These are phyloP conservation scores for Russula virescens DNA, from an alignment of 768 basidiomycete genomes.

Conservation along the genomic window DNA sequence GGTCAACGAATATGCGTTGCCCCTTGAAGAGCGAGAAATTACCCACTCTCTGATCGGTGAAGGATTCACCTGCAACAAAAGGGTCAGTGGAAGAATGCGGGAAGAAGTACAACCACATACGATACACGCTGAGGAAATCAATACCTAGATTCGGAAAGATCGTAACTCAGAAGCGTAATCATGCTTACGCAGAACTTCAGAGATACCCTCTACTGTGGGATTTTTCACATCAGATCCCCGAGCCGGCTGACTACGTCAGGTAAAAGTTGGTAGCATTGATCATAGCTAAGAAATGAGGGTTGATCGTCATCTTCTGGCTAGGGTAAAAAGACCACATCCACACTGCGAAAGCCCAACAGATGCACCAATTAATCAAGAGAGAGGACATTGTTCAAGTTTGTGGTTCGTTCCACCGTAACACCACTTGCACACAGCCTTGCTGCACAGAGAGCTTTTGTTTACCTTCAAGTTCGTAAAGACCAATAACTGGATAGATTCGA, in stretches of 20 bases:
- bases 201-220: conserved; percentile 46
- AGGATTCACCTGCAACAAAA: conserved; percentile 38
- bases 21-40: conserved; percentile 40
- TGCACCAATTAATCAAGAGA: conserved; percentile 62
- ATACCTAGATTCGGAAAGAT: conserved; percentile 41
- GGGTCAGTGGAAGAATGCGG: background rate
- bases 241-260: conserved; percentile 30
- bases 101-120: conserved; percentile 34
- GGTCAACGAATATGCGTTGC: conserved; percentile 59
- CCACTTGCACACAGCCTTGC: conserved; percentile 54
- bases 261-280: conserved; percentile 64
- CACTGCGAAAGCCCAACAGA: conserved; percentile 68
- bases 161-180: background rate
- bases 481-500: conserved; percentile 41
- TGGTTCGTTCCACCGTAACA: conserved; percentile 52
- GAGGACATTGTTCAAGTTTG: conserved; percentile 57
- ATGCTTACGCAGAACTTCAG: conserved; percentile 63
- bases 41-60: conserved; percentile 41
- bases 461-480: conserved; percentile 44
- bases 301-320: background rate
- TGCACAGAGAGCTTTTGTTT: conserved; percentile 40
- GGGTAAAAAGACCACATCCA: conserved; percentile 30
- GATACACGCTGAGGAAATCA: conserved; percentile 64
- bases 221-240: conserved; percentile 33
- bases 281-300: conserved; percentile 38